These are phyloP conservation scores for Arthrobotrys sinensis DNA, from an alignment of 2,329 filamentous ascomycete genomes.

Conservation along the genomic window DNA sequence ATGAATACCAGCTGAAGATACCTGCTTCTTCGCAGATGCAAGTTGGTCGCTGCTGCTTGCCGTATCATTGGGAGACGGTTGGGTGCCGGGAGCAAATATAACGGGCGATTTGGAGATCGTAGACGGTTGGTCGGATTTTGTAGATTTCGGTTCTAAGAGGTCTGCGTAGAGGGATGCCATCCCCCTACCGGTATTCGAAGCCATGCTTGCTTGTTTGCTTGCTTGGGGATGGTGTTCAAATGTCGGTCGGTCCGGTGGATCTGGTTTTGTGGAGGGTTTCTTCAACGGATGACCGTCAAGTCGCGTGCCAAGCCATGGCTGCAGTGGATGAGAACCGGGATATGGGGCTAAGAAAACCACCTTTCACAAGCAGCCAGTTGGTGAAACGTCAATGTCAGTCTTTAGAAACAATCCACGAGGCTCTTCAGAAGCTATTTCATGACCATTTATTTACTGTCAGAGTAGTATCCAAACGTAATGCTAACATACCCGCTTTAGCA, in stretches of 20 bases:
- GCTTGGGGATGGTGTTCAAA: background rate
- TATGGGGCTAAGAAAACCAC: background rate
- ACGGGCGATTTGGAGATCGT: constrained; percentile 48
- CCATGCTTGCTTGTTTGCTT: constrained; percentile 41
- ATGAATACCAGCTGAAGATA: constrained; percentile 61
- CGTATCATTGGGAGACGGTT: constrained; percentile 24
- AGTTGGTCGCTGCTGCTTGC: constrained; percentile 40
- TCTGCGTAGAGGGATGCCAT: constrained; percentile 59
- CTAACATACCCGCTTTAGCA: background rate
- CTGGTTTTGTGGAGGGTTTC: background rate
- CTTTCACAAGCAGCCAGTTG: too few relatives aligned
- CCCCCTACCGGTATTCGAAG: constrained; percentile 40
- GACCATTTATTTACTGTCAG: background rate
- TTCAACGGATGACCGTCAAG: background rate
- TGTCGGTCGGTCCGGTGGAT: background rate
- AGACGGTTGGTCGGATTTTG: constrained; percentile 13
- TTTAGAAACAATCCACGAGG: too few relatives aligned
- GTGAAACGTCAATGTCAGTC: too few relatives aligned
- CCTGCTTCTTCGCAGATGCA: constrained; percentile 59
- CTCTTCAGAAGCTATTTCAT: background rate
- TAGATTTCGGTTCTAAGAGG: constrained; percentile 44
- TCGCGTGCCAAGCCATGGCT: constrained; percentile 20
- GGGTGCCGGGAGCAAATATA: constrained; percentile 33
- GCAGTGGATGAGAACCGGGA: background rate
- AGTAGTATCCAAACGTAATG: constrained; percentile 2